Base-by-base conservation (phyloP, 2,329 filamentous ascomycete species). In the Diaporthe amygdali region DNA sequence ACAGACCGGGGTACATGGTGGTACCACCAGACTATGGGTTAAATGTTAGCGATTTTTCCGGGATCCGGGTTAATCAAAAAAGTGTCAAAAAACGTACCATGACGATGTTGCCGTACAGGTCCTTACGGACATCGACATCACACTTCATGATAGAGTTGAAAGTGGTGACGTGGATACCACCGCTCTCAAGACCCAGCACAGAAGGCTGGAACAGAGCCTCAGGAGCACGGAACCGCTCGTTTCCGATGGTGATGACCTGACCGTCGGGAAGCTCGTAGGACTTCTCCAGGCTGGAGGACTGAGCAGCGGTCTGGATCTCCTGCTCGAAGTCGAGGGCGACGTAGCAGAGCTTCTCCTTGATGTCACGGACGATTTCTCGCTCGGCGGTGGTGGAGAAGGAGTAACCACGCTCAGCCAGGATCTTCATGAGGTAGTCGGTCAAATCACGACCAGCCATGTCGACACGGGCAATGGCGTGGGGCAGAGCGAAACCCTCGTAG, bases 61-160 rank as follows among this genome's bases (percentile, higher is more conserved):
- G 32, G 22, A 14, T 20, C 30, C 30, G 52, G 59, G 69, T 32
- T 17, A 37, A 49, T 25, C n/a, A 55, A 39, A 47, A 68, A 30
- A 32, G 67, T 32, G n/a, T 12, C 20, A 34, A n/a, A 74, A 75
- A 76, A 89, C 94, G 78, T 92, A 98, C 95, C 96, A 98, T 98
- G 89, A 99, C 96, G 84, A 99, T 98, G 93, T 99, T 99, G 86
- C 95, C 95, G 88, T 99, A 99, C 79, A 99, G 92, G 87, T 98
- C 96, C 93, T 98, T 98, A 90, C 96, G 94, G 87, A 99, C 96
- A 86, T 99, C 96, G 86, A 99, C 95, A 87, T 99, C 96, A 87
- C 96, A 98, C 94, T 99, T 99, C 95, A 98, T 98, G 93, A 99
- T 98, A 82, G 96, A 98, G 93, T 98, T 98, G 94, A 98, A 98